These are phyloP conservation scores for Torulaspora quercuum DNA, from an alignment of 805 yeast species.

Conservation along the genomic window DNA sequence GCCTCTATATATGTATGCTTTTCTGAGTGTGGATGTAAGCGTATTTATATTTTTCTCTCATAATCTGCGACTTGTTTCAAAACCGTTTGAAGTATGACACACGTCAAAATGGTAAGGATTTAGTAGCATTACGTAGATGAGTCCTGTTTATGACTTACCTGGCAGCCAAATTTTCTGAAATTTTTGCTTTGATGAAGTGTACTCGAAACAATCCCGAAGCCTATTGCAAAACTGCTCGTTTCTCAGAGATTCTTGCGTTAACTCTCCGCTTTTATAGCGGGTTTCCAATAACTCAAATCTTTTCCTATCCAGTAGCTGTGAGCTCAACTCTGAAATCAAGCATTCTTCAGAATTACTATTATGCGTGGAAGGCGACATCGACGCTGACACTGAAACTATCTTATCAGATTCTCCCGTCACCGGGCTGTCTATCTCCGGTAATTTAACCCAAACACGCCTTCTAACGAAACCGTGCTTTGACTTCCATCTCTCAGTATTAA, in stretches of 20 bases:
- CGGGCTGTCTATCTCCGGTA: conserved; percentile 4
- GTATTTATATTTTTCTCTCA: too few relatives aligned
- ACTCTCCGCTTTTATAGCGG: conserved; percentile 1
- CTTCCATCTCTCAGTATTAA: conserved; percentile 54
- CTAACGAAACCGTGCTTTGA: conserved; percentile 63
- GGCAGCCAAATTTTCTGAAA: conserved; percentile 14
- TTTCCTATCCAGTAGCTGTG: conserved; percentile 17
- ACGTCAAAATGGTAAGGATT: background rate
- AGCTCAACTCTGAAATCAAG: conserved; percentile 12
- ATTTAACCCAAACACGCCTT: conserved; percentile 60
- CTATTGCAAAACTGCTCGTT: conserved; percentile 5
- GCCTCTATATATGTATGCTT: too few relatives aligned
- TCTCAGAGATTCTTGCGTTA: conserved; percentile 1
- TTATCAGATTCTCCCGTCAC: too few relatives aligned
- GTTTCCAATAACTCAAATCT: conserved; percentile 16
- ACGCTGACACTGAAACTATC: background rate
- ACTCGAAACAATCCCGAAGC: conserved; percentile 12
- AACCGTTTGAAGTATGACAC: conserved; percentile 7
- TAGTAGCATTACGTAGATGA: background rate
- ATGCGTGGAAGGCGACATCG: conserved; percentile 1
- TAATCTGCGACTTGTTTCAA: conserved; percentile 1
- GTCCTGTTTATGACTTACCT: conserved; percentile 1
- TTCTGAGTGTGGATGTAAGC: too few relatives aligned
- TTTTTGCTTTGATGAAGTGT: conserved; percentile 10
- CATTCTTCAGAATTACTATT: conserved; percentile 4